Percentiles rank a stretch among this genome's conserved stretches.
Evolutionary conservation across 2,329 filamentous ascomycete species (phyloP).

Genomic region (Alternaria ethzedia): DNA sequence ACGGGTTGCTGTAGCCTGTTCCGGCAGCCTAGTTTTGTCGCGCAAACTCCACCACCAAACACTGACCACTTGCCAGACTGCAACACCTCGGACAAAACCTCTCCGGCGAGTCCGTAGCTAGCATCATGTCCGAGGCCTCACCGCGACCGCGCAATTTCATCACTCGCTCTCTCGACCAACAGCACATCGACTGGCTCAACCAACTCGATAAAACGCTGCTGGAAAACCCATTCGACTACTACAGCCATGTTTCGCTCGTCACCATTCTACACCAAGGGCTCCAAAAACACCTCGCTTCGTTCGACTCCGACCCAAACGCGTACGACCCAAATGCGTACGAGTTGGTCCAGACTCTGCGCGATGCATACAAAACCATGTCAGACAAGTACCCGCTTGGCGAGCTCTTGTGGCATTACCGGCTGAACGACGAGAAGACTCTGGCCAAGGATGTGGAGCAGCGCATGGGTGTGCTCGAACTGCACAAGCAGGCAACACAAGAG

Average conservation of each 20-base stretch:
- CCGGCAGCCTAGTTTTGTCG: constrained; percentile 13
- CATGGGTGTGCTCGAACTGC: constrained; percentile 73
- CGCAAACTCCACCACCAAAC: constrained; percentile 12
- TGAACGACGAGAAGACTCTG: constrained; percentile 72
- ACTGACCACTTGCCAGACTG: constrained; percentile 22
- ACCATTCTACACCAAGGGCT: constrained; percentile 58
- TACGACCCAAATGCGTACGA: constrained; percentile 55
- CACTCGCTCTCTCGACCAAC: constrained; percentile 51
- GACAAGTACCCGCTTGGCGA: constrained; percentile 74
- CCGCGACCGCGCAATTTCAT: constrained; percentile 53
- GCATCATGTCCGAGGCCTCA: constrained; percentile 57
- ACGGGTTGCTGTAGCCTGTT: constrained; percentile 29
- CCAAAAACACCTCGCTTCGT: constrained; percentile 47
- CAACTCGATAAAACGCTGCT: constrained; percentile 52
- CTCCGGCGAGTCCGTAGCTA: constrained; percentile 53
- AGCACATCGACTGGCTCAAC: constrained; percentile 53
- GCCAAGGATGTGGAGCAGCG: constrained; percentile 69
- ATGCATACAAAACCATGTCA: constrained; percentile 65
- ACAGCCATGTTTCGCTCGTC: constrained; percentile 56
- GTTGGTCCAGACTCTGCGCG: constrained; percentile 53
- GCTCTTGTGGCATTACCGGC: constrained; percentile 77
- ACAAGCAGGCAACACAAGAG: constrained; percentile 70
- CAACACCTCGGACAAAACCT: constrained; percentile 46
- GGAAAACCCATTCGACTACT: constrained; percentile 58
- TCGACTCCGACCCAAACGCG: constrained; percentile 44